These are phyloP conservation scores for Coffea humblotiana DNA, from an alignment of 305 asterid species.

Conservation along the genomic window DNA sequence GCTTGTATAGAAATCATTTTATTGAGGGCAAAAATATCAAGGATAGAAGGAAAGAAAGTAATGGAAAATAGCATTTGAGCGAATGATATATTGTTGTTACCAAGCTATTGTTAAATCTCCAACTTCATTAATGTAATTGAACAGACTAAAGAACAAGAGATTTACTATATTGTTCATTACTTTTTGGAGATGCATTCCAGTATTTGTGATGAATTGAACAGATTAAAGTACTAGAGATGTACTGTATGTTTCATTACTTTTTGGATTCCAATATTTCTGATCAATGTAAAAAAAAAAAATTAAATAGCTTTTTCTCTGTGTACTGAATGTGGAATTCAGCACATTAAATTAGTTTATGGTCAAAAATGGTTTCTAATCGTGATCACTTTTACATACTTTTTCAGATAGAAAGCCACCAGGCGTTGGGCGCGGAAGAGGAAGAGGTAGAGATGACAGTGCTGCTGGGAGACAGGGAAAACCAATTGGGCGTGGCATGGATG, in stretches of 20 bases:
- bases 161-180: background rate
- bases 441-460: constrained; percentile 52
- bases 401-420: constrained; percentile 68
- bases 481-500: constrained; percentile 50
- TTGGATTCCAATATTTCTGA: background rate
- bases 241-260: background rate
- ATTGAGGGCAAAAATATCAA: background rate
- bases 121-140: background rate
- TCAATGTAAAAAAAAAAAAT: background rate
- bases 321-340: background rate
- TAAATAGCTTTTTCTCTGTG: too few species aligned
- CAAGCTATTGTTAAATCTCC: background rate
- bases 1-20: background rate
- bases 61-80: background rate
- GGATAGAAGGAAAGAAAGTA: background rate
- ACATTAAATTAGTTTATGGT: background rate
- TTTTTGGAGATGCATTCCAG: background rate
- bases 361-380: background rate
- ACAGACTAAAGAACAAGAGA: background rate
- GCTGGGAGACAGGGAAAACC: constrained; percentile 46
- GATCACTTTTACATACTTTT: background rate
- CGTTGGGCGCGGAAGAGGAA: constrained; percentile 66
- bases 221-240: background rate
- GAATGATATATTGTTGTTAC: background rate
- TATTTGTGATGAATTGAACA: background rate